Conservation (phyloP, 768 basidiomycete species). For the Inosperma sp. region DNA sequence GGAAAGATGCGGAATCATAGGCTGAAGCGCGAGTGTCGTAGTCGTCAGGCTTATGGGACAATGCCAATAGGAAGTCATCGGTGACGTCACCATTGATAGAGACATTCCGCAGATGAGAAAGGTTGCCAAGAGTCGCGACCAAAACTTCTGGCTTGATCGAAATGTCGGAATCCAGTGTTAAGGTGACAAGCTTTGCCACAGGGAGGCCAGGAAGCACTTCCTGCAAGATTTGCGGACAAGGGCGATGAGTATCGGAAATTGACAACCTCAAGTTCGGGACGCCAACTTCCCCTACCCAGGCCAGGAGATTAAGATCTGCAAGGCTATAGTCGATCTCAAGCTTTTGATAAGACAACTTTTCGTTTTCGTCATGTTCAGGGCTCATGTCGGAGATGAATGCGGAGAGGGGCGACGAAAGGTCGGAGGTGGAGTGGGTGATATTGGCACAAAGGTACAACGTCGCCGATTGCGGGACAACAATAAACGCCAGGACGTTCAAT, state of each 20-base stretch:
- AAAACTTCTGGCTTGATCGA: too few relatives aligned
- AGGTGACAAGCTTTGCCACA: not conserved
- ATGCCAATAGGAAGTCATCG: not conserved
- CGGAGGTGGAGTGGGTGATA: not conserved
- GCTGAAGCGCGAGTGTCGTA: too few relatives aligned
- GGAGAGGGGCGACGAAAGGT: not conserved
- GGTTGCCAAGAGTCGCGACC: not conserved
- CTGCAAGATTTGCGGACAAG: too few relatives aligned
- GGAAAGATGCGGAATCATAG: not conserved
- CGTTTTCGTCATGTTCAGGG: too few relatives aligned
- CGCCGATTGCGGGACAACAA: not conserved
- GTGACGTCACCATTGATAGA: not conserved
- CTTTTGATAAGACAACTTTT: too few relatives aligned
- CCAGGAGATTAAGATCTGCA: too few relatives aligned
- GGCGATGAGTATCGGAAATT: too few relatives aligned
- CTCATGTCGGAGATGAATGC: not conserved
- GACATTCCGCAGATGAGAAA: not conserved
- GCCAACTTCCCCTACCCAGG: too few relatives aligned
- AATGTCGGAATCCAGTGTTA: not conserved
- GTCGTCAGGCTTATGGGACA: not conserved
- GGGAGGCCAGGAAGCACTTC: not conserved
- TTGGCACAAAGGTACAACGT: not conserved
- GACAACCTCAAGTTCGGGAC: too few relatives aligned
- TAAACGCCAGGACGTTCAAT: not conserved
- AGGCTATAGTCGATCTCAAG: too few relatives aligned